A percentile compares a stretch with the other conserved stretches of the same genome.
Evolutionary conservation across 2,329 filamentous ascomycete genomes (phyloP).

Genomic region (Byssochlamys sp.): DNA sequence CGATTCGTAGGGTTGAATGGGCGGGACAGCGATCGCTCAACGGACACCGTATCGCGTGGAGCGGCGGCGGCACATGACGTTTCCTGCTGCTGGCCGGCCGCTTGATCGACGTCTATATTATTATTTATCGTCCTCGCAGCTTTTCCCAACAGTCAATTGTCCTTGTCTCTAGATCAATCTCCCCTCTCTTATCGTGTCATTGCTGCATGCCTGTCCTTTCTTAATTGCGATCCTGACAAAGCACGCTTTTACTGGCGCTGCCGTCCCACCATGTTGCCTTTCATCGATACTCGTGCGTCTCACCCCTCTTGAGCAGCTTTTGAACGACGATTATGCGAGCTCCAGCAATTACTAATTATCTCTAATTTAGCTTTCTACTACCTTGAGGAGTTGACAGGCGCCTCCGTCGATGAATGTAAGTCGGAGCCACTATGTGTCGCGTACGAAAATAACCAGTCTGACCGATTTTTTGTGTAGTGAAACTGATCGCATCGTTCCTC

Average conservation of each 20-base stretch:
- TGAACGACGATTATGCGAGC: not conserved
- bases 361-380: slow-evolving; percentile 41
- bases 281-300: slow-evolving; percentile 50
- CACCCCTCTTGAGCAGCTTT: not conserved
- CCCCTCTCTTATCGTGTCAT: not conserved
- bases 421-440: slow-evolving; percentile 4
- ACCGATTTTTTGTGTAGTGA: slow-evolving; percentile 53
- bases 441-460: not conserved
- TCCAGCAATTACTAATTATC: not conserved
- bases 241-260: not conserved
- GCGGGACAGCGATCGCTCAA: not conserved
- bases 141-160: not conserved
- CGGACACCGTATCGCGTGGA: not conserved
- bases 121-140: not conserved
- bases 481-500: slow-evolving; percentile 82
- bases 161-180: not conserved
- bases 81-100: not conserved
- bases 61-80: not conserved
- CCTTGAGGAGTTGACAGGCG: slow-evolving; percentile 48
- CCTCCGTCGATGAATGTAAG: slow-evolving; percentile 56
- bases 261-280: slow-evolving; percentile 48
- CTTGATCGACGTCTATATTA: not conserved
- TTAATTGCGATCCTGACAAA: not conserved
- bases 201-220: not conserved
- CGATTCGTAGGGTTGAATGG: not conserved